Percentiles rank a stretch among this genome's conserved stretches.
Evolutionary conservation across 768 basidiomycete species (phyloP).

Genomic region (Leucocoprinus birnbaumii): DNA sequence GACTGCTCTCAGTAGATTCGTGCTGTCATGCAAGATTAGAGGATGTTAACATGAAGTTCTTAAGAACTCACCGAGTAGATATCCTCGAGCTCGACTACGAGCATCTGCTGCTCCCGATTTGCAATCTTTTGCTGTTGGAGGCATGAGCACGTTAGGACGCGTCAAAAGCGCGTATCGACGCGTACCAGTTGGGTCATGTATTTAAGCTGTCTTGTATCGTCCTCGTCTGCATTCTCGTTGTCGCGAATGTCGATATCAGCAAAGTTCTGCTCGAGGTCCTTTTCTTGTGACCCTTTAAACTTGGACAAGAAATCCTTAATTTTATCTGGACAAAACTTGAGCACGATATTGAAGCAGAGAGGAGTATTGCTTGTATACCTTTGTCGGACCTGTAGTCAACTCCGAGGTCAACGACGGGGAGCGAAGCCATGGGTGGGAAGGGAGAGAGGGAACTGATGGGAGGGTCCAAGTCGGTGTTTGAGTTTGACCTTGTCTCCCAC

Average conservation of each 20-base stretch:
- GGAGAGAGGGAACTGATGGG: background rate
- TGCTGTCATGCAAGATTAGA: conserved; percentile 40
- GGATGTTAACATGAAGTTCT: background rate
- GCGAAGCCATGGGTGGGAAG: conserved; percentile 50
- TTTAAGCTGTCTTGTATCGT: conserved; percentile 50
- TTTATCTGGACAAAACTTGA: conserved; percentile 41
- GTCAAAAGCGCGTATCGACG: conserved; percentile 23
- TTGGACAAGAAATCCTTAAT: conserved; percentile 71
- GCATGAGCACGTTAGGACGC: conserved; percentile 24
- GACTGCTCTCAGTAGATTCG: conserved; percentile 65
- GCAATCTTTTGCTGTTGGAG: conserved; percentile 78
- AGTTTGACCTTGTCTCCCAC: conserved; percentile 20
- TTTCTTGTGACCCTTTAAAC: conserved; percentile 54
- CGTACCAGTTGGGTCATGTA: conserved; percentile 85
- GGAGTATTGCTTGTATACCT: conserved; percentile 35
- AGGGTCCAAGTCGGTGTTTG: conserved; percentile 27
- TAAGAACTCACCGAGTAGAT: conserved; percentile 54
- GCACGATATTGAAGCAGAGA: background rate
- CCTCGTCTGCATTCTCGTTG: conserved; percentile 29
- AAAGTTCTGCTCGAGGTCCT: conserved; percentile 65
- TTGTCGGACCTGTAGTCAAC: conserved; percentile 74
- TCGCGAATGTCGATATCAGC: conserved; percentile 70
- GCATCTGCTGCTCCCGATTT: conserved; percentile 89
- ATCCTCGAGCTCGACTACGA: conserved; percentile 89
- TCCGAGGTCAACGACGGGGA: conserved; percentile 55